Evolutionary conservation across 2,329 filamentous ascomycete species (phyloP).

Genomic region (Apiospora koreana): DNA sequence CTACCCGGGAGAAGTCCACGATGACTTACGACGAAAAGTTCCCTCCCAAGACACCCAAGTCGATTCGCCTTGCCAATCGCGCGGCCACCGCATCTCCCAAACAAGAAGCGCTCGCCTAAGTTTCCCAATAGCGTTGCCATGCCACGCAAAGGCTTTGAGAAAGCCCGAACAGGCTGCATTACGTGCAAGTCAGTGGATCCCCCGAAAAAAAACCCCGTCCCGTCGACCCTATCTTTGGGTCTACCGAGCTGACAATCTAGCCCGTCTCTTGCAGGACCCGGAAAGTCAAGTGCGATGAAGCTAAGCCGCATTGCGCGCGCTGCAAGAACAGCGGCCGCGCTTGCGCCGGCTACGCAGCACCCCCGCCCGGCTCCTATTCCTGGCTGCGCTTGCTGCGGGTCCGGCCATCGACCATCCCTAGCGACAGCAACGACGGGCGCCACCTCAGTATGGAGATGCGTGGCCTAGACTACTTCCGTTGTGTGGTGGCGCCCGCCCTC

Average conservation of each 20-base stretch:
- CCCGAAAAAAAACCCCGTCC: too few relatives aligned
- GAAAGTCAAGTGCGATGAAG: slow-evolving; percentile 36
- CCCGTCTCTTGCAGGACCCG: slow-evolving; percentile 24
- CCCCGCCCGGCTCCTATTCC: slow-evolving; percentile 18
- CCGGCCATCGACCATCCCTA: slow-evolving; percentile 16
- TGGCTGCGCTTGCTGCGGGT: slow-evolving; percentile 17
- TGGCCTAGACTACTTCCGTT: slow-evolving; percentile 22
- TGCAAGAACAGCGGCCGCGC: slow-evolving; percentile 27
- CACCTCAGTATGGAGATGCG: slow-evolving; percentile 13
- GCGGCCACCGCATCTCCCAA: too few relatives aligned
- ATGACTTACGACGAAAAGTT: not conserved
- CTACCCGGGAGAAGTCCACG: not conserved
- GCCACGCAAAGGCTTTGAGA: slow-evolving; percentile 21
- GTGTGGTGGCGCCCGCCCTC: slow-evolving; percentile 18
- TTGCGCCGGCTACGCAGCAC: slow-evolving; percentile 26
- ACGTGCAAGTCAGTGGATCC: slow-evolving; percentile 23
- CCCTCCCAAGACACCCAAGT: not conserved
- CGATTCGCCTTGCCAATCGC: not conserved
- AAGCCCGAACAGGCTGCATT: slow-evolving; percentile 20
- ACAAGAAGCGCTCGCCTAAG: too few relatives aligned
- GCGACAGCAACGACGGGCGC: not conserved
- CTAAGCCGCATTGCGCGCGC: slow-evolving; percentile 27
- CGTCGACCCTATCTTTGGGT: not conserved
- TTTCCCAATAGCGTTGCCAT: slow-evolving; percentile 8
- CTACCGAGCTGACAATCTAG: not conserved